Evolutionary conservation across 805 yeast genomes (phyloP).

Genomic region (Cyberlindnera americana): DNA sequence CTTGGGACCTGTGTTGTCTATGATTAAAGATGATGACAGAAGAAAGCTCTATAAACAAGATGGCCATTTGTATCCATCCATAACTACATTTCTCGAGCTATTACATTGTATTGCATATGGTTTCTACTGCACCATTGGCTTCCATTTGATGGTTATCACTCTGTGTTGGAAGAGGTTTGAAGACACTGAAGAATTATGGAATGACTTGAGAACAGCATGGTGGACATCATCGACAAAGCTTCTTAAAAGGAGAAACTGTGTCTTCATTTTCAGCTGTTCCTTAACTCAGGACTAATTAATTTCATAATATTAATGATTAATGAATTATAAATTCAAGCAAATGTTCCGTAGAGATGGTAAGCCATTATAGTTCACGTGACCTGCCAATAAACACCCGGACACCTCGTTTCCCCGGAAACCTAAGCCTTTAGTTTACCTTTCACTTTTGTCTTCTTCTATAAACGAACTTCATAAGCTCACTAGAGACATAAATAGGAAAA

Average conservation of each 20-base stretch:
- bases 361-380: too few relatives aligned
- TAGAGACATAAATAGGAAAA: too few relatives aligned
- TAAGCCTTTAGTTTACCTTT: neutral
- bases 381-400: slow-evolving; percentile 2
- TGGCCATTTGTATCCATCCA: too few relatives aligned
- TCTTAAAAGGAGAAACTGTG: neutral
- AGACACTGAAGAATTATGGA: slow-evolving; percentile 5
- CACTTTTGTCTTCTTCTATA: neutral
- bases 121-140: neutral
- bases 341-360: too few relatives aligned
- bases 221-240: slow-evolving; percentile 3
- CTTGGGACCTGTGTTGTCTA: slow-evolving; percentile 1
- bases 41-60: neutral
- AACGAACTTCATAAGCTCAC: neutral
- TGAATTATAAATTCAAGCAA: too few relatives aligned
- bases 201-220: slow-evolving; percentile 4
- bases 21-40: slow-evolving; percentile 3
- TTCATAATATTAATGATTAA: too few relatives aligned
- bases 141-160: slow-evolving; percentile 2
- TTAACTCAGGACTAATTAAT: too few relatives aligned
- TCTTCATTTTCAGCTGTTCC: neutral
- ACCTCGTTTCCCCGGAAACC: neutral
- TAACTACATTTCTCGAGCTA: too few relatives aligned
- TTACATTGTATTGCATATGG: neutral
- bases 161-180: slow-evolving; percentile 4